Base-by-base conservation (phyloP, 495 filamentous ascomycete genomes). In the Penicillium goetzii region DNA sequence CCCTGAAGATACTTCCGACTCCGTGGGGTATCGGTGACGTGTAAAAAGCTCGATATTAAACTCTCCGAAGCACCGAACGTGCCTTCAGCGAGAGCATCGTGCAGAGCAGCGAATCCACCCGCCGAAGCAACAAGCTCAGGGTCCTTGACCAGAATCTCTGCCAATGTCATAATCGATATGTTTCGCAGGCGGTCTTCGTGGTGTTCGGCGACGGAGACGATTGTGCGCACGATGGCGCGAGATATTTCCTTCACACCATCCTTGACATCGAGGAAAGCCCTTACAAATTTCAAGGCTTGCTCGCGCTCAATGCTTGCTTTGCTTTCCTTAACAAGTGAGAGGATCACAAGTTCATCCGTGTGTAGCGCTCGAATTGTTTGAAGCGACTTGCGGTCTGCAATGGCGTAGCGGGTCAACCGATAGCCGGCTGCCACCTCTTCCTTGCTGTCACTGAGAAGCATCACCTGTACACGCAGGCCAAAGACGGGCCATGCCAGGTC, bases 381-480 rank as follows among this genome's bases (percentile, higher is more conserved):
- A 17, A 99, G 81, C 5, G 96, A 98, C 40, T 86, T 87, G 28
- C 92, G 83, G 73, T 98, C 96, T 6, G 95, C 95, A 57, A 98
- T 94, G 53, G 93, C 92, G 76, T 97, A 94, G 74, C 95, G 88
- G 59, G 92, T 91, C 74, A 97, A 87, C 64, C 95, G 85, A 76
- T 98, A 99, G 2, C 90, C 94, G 34, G 95, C 92, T 32, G 95
- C 96, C 11, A 97, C 92, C 32, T 97, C 93, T 74, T 99, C 95
- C 67, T 93, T 90, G 75, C 89, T 97, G 60, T 96, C 93, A 69
- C 93, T 96, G 59, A 99, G 80, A 56, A 99, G 88, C 91, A 99
- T 92, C 56, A 90, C 88, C 72, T 99, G 95, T 76, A 97, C 91
- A 25, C 96, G 86, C 28, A 93, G 74, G 1, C 96, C 96, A 76